These are phyloP conservation scores for Phoenix roebelenii DNA, from an alignment of 176 grass and related monocot genomes.

Conservation along the genomic window DNA sequence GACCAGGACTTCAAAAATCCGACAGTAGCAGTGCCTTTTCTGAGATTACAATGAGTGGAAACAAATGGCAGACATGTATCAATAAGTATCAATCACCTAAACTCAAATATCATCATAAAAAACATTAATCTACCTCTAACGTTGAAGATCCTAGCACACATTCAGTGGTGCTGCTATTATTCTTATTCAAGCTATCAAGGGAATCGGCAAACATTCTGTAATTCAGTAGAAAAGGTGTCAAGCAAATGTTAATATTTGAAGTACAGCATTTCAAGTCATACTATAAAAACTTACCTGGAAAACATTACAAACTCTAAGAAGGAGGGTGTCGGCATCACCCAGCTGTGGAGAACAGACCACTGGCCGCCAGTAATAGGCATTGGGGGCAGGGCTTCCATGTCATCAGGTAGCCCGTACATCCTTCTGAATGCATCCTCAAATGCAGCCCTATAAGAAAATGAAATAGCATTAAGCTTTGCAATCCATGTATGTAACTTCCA, in stretches of 20 bases:
- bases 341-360: constrained; percentile 94
- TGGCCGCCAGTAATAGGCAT: constrained; percentile 60
- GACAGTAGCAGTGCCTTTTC: constrained; percentile 98
- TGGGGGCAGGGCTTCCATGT: constrained; percentile 53
- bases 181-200: constrained; percentile 68
- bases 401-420: constrained; percentile 74
- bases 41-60: constrained; percentile 24
- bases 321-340: constrained; percentile 96
- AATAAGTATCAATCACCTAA: too few relatives aligned
- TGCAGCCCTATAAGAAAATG: constrained; percentile 36
- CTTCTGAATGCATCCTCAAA: constrained; percentile 74
- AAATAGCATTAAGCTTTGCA: neutral
- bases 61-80: too few relatives aligned
- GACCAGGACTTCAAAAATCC: constrained; percentile 74
- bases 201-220: constrained; percentile 95
- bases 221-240: constrained; percentile 1
- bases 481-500: neutral
- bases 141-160: constrained; percentile 83
- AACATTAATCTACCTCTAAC: constrained; percentile 45
- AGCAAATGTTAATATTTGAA: neutral
- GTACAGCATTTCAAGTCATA: neutral
- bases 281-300: constrained; percentile 42
- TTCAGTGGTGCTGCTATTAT: constrained; percentile 22
- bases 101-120: neutral
- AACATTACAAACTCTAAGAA: constrained; percentile 97